A percentile compares a stretch with the other conserved stretches of the same genome.
These are phyloP conservation scores for Fragaria iinumae DNA, from an alignment of 306 rosid genomes.

Conservation along the genomic window DNA sequence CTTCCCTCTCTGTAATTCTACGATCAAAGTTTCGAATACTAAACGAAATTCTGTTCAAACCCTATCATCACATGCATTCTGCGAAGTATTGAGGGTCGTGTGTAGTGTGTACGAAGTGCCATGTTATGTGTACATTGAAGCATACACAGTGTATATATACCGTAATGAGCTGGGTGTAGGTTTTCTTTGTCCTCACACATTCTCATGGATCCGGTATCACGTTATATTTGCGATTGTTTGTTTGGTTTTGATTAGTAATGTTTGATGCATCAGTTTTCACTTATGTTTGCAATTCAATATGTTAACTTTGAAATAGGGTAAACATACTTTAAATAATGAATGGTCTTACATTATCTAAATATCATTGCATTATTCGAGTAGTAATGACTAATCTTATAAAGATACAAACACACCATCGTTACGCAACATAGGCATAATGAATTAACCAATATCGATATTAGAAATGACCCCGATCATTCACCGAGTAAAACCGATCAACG, in stretches of 20 bases:
- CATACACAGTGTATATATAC: neutral
- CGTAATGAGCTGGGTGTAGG: neutral
- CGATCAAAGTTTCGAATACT: neutral
- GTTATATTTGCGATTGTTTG: neutral
- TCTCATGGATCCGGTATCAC: neutral
- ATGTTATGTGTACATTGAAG: neutral
- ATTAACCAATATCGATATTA: too few relatives aligned
- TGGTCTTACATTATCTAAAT: neutral
- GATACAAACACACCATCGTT: neutral
- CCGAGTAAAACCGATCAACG: neutral
- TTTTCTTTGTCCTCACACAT: constrained; percentile 5
- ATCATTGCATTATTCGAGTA: too few relatives aligned
- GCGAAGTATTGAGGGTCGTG: neutral
- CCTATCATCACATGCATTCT: neutral
- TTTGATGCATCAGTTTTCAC: neutral
- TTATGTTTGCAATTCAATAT: neutral
- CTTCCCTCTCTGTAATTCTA: neutral
- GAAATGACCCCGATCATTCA: neutral
- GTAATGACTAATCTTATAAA: neutral
- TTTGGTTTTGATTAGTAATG: neutral
- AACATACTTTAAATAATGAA: neutral
- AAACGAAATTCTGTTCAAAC: neutral
- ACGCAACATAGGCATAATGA: too few relatives aligned
- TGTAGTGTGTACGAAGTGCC: neutral
- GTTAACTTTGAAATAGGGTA: neutral